Percentiles rank a stretch among this genome's conserved stretches.
Conservation (phyloP, 2,329 filamentous ascomycete species). For the Botrytis galanthina region DNA sequence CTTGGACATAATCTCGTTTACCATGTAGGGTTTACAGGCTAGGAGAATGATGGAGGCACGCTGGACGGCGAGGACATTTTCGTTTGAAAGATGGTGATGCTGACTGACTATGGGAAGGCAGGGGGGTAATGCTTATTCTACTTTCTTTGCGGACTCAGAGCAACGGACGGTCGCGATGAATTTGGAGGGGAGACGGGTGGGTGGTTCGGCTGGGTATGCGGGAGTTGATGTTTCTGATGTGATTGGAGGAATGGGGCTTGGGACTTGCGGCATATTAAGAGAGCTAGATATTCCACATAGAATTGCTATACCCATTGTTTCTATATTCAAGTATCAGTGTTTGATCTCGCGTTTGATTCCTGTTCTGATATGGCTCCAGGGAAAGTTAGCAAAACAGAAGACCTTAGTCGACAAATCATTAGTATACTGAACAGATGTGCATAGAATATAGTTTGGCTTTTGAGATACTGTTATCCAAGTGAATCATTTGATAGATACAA, state of each 20-base stretch:
- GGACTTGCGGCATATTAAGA: conserved; percentile 47
- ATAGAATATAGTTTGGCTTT: background rate
- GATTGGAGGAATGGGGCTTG: conserved; percentile 46
- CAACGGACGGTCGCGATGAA: conserved; percentile 82
- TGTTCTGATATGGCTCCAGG: background rate
- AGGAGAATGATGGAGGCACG: conserved; percentile 73
- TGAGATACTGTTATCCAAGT: no score
- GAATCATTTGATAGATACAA: no score
- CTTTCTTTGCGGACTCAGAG: conserved; percentile 64
- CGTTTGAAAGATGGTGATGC: conserved; percentile 67
- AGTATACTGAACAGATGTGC: background rate
- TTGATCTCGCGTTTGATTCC: background rate
- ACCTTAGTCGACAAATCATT: background rate
- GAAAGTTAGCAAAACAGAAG: background rate
- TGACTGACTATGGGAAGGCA: conserved; percentile 50
- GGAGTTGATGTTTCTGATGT: conserved; percentile 45
- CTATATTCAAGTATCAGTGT: conserved; percentile 43
- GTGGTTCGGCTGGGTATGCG: conserved; percentile 45
- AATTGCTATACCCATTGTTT: conserved; percentile 83
- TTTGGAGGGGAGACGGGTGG: conserved; percentile 61
- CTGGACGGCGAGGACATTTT: conserved; percentile 66
- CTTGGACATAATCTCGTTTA: conserved; percentile 63
- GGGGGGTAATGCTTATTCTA: conserved; percentile 62
- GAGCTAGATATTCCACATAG: conserved; percentile 75
- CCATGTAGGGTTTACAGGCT: conserved; percentile 77